These are phyloP conservation scores for Pyrenopolyporus hunteri DNA, from an alignment of 495 filamentous ascomycete species.

Conservation along the genomic window DNA sequence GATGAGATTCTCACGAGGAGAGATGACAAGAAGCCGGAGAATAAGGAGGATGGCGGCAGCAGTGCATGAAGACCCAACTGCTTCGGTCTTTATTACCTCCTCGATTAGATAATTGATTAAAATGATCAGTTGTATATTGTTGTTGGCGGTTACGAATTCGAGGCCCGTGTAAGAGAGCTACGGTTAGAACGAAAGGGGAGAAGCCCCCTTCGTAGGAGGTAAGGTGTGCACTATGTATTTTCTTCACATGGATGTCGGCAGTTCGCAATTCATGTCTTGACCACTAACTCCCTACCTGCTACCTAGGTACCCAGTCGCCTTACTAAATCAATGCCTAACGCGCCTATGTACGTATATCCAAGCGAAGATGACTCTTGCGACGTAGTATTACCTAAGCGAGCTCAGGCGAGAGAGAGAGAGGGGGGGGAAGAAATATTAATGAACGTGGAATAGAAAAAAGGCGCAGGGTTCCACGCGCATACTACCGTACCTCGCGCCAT, in stretches of 20 bases:
- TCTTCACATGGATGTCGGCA: not conserved
- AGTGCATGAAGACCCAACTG: conserved; percentile 4
- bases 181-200: conserved; percentile 1
- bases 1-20: conserved; percentile 76
- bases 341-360: too few relatives aligned
- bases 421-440: too few relatives aligned
- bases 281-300: too few relatives aligned
- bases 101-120: conserved; percentile 3
- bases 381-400: too few relatives aligned
- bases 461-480: too few relatives aligned
- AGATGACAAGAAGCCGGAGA: conserved; percentile 48
- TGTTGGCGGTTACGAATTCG: not conserved
- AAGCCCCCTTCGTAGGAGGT: not conserved
- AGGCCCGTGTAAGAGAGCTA: not conserved
- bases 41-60: conserved; percentile 34
- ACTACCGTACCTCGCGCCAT: too few relatives aligned
- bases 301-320: too few relatives aligned
- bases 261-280: not conserved
- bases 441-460: too few relatives aligned
- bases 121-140: not conserved
- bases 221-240: not conserved
- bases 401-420: too few relatives aligned
- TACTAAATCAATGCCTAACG: too few relatives aligned
- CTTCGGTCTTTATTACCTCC: not conserved
- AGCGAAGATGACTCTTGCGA: too few relatives aligned